phyloP scores from a whole-genome alignment of 805 yeast genomes.

The Wickerhamomyces sydowiorum region DNA sequence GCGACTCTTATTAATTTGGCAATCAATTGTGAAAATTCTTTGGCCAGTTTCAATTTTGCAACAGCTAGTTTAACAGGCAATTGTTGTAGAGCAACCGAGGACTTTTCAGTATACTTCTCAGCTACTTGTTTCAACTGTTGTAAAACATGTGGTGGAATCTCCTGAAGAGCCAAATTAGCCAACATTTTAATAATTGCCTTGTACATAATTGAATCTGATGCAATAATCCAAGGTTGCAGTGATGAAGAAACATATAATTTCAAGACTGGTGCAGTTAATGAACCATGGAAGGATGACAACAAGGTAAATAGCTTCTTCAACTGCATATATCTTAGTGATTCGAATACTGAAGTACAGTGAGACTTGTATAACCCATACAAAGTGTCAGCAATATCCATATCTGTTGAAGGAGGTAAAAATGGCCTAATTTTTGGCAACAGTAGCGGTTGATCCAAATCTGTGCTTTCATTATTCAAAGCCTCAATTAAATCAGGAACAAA shows the following conservation, averaged over 20 bases:
- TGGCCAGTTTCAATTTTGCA: slow-evolving; percentile 50
- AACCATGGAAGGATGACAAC: slow-evolving; percentile 45
- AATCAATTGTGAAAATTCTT: slow-evolving; percentile 45
- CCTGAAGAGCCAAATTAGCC: slow-evolving; percentile 51
- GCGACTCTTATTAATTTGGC: slow-evolving; percentile 49
- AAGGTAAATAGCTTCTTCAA: slow-evolving; percentile 52
- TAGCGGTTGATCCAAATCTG: slow-evolving; percentile 18
- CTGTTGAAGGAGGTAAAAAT: slow-evolving; percentile 14
- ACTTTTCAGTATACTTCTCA: slow-evolving; percentile 38
- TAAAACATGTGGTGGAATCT: slow-evolving; percentile 52
- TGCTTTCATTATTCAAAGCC: slow-evolving; percentile 10
- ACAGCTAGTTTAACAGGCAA: slow-evolving; percentile 45
- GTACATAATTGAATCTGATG: slow-evolving; percentile 65
- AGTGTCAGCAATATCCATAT: slow-evolving; percentile 44
- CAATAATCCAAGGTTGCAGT: slow-evolving; percentile 55
- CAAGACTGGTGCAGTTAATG: slow-evolving; percentile 58
- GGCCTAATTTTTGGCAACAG: slow-evolving; percentile 31
- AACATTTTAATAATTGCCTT: slow-evolving; percentile 49
- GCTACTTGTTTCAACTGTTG: slow-evolving; percentile 50
- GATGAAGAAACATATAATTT: slow-evolving; percentile 46
- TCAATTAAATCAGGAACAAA: slow-evolving; percentile 18
- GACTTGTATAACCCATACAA: slow-evolving; percentile 56
- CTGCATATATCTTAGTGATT: slow-evolving; percentile 62
- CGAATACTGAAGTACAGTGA: slow-evolving; percentile 60
- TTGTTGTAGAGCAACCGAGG: slow-evolving; percentile 32